Conservation (phyloP, 2,329 filamentous ascomycete species). For the Elsinoe fawcettii region DNA sequence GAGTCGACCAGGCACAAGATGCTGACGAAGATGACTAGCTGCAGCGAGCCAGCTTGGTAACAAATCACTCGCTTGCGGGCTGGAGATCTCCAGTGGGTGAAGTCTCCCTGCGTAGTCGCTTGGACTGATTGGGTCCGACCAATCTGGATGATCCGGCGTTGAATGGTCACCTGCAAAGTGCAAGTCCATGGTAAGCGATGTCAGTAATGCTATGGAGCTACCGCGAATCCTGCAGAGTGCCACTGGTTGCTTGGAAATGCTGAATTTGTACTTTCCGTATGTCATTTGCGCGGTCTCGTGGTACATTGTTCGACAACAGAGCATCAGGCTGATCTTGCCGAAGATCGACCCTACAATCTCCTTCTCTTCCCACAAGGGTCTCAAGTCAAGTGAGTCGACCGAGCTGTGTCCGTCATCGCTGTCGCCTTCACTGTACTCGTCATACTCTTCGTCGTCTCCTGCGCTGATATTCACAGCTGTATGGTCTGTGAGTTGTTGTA, state of each 20-base stretch:
- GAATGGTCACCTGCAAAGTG: not conserved
- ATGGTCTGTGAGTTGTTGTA: not conserved
- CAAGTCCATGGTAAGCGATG: not conserved
- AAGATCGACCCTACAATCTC: not conserved
- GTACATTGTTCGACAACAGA: not conserved
- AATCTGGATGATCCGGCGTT: not conserved
- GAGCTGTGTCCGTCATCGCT: not conserved
- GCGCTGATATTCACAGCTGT: not conserved
- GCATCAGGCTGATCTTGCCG: slow-evolving; percentile 8
- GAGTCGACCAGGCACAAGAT: not conserved
- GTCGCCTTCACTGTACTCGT: not conserved
- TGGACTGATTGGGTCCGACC: not conserved
- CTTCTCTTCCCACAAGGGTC: not conserved
- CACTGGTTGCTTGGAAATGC: not conserved
- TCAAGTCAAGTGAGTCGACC: not conserved
- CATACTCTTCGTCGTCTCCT: not conserved
- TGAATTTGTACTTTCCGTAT: not conserved
- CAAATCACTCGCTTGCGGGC: not conserved
- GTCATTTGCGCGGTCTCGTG: not conserved
- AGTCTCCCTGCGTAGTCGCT: not conserved
- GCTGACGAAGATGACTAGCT: not conserved
- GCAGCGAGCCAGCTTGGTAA: not conserved
- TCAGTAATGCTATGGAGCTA: not conserved
- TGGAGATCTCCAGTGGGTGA: not conserved
- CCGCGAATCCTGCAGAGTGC: not conserved